These are phyloP conservation scores for Phialophora verrucosa DNA, from an alignment of 2,329 filamentous ascomycete genomes.

Conservation along the genomic window DNA sequence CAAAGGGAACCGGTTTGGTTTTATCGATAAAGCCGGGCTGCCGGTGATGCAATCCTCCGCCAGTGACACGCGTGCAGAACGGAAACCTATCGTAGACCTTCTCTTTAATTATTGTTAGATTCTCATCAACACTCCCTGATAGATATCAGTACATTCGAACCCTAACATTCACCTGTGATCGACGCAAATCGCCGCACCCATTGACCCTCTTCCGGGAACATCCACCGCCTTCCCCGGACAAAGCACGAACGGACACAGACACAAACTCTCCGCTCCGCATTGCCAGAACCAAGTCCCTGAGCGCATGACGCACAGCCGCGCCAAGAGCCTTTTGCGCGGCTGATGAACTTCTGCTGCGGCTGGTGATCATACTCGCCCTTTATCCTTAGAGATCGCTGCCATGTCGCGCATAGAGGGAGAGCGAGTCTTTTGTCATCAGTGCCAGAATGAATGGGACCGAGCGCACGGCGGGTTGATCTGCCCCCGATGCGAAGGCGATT, in stretches of 20 bases:
- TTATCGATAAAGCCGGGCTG: conserved; percentile 10
- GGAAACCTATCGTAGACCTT: conserved; percentile 10
- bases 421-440: conserved; percentile 85
- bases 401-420: conserved; percentile 57
- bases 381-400: conserved; percentile 2
- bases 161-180: conserved; percentile 2
- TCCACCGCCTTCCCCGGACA: conserved; percentile 7
- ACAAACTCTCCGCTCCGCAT: conserved; percentile 3
- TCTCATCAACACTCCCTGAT: conserved; percentile 7
- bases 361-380: background rate
- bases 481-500: conserved; percentile 76
- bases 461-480: conserved; percentile 73
- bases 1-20: background rate
- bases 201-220: background rate
- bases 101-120: conserved; percentile 2
- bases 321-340: background rate
- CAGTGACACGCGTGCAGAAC: conserved; percentile 13
- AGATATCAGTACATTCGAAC: background rate
- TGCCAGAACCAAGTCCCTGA: background rate
- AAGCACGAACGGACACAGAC: background rate
- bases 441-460: conserved; percentile 79
- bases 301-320: conserved; percentile 30
- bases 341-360: conserved; percentile 1
- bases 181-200: background rate
- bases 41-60: conserved; percentile 17